Percentiles rank a stretch among this genome's conserved stretches.
Conservation (phyloP, 257 asterid genomes). For the Misopates orontium region DNA sequence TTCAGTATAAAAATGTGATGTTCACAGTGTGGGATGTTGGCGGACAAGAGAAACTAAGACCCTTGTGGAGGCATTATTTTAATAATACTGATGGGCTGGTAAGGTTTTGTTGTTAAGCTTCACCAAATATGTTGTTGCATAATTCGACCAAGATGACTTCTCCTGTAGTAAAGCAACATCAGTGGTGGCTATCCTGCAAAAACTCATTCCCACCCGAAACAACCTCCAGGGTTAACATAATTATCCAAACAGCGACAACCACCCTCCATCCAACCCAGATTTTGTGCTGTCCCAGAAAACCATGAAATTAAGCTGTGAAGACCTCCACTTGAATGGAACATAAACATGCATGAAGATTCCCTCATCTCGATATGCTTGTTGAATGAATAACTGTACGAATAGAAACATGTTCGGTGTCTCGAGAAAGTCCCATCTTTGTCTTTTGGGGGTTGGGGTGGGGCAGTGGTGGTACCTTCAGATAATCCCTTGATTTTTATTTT, state of each 20-base stretch:
- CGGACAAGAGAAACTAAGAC: slow-evolving; percentile 93
- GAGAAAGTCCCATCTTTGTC: slow-evolving; percentile 2
- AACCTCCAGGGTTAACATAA: neutral
- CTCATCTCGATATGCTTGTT: too few species aligned
- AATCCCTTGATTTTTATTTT: neutral
- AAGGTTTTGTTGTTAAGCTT: slow-evolving; percentile 29
- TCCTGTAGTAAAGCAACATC: neutral
- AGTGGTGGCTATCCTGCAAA: neutral
- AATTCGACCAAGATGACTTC: too few species aligned
- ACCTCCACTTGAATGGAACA: neutral
- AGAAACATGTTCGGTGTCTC: slow-evolving; percentile 1
- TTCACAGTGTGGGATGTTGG: slow-evolving; percentile 99
- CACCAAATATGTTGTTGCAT: too few species aligned
- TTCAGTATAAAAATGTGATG: slow-evolving; percentile 86
- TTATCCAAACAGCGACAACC: too few species aligned
- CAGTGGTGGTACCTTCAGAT: slow-evolving; percentile 8
- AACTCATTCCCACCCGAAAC: slow-evolving; percentile 11
- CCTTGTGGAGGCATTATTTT: slow-evolving; percentile 97
- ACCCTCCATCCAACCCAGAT: too few species aligned
- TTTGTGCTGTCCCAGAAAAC: too few species aligned
- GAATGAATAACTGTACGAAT: slow-evolving; percentile 5
- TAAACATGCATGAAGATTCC: slow-evolving; percentile 2
- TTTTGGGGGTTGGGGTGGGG: too few species aligned
- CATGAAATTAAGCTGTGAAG: neutral
- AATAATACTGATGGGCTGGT: slow-evolving; percentile 96